Evolutionary conservation across 1,284 basidiomycete genomes (phyloP).

Genomic region (Ganoderma meredithae): DNA sequence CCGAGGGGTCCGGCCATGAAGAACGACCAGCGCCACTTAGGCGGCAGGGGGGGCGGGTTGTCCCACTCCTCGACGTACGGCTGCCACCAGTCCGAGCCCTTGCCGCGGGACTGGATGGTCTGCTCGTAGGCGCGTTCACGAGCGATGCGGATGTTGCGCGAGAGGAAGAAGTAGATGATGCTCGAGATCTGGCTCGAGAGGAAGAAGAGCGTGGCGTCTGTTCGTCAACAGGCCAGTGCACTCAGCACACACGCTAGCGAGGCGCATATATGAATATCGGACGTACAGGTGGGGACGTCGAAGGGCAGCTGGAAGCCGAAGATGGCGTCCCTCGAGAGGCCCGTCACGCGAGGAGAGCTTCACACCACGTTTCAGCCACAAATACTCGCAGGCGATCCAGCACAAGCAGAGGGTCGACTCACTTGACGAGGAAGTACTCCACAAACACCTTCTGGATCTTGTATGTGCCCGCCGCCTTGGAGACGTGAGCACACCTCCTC

Average conservation of each 20-base stretch:
- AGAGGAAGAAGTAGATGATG: constrained; percentile 82
- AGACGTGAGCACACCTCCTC: constrained; percentile 3
- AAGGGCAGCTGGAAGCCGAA: constrained; percentile 73
- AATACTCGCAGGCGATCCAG: too few relatives aligned
- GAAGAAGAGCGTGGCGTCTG: constrained; percentile 80
- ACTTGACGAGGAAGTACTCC: constrained; percentile 68
- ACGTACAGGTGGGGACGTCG: constrained; percentile 69
- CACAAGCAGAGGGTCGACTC: constrained; percentile 33
- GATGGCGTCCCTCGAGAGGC: constrained; percentile 68
- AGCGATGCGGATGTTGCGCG: constrained; percentile 77
- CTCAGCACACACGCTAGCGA: background rate
- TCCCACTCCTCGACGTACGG: constrained; percentile 91
- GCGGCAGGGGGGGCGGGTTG: constrained; percentile 60
- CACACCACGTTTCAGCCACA: background rate
- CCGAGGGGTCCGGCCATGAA: constrained; percentile 55
- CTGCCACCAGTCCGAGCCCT: constrained; percentile 84
- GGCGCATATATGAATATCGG: constrained; percentile 3
- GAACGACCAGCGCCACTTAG: constrained; percentile 47
- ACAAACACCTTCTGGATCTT: constrained; percentile 70
- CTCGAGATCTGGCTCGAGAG: constrained; percentile 75
- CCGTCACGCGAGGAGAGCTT: constrained; percentile 70
- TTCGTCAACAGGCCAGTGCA: background rate
- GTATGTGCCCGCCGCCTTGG: constrained; percentile 68
- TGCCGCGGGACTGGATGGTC: constrained; percentile 81
- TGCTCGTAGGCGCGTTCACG: constrained; percentile 82